Evolutionary conservation across 1,284 basidiomycete genomes (phyloP), one percentile per base, ranked within the genome.

Genomic region (Mycosarcoma maydis): DNA sequence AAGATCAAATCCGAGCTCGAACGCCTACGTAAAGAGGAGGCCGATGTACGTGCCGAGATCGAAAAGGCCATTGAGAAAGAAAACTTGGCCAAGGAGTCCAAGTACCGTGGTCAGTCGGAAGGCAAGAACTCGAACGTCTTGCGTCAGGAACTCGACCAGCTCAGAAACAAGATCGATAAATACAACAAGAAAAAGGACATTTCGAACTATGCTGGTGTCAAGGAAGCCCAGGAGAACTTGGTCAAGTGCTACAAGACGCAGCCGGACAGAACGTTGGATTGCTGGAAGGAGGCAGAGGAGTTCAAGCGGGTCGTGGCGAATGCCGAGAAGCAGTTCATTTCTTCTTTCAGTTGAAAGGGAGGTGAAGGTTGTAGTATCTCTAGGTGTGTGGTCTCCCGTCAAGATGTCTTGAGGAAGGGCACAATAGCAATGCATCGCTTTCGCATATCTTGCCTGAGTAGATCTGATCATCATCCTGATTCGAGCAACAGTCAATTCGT

Each of bases 201-300:
- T 10, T 81, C 82, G 9, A 86, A 87, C 50, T 86, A 86, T 54
- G 85, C 87, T 2, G 85, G 85, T 36, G 86, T 90, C 13, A 87
- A 87, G 76, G 84, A 84, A 26, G 85, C 84, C 33, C 85, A 87
- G 30, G 86, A 88, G 62, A 87, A 86, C 20, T 85, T 92, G 27
- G 84, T 88, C 5, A 83, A 86, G 39, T 93, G 91, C 81, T 92
- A 92, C 83, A 86, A 82, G 91, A 90, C 84, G 61, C 86, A 91
- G 75, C 80, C 84, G 6, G 83, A 83, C 0, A 86, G 85, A 6
- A 85, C 90, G 20, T 82, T 93, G 37, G 87, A 92, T 69, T 93
- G 91, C 82, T 91, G 88, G 89, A 85, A 84, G 61, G 87, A 91
- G 76, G 90, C 91, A 5, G 82, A 83, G n/a, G 85, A 85, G 19